Evolutionary conservation across 306 rosid genomes (phyloP).

Genomic region (Sesbania bispinosa): DNA sequence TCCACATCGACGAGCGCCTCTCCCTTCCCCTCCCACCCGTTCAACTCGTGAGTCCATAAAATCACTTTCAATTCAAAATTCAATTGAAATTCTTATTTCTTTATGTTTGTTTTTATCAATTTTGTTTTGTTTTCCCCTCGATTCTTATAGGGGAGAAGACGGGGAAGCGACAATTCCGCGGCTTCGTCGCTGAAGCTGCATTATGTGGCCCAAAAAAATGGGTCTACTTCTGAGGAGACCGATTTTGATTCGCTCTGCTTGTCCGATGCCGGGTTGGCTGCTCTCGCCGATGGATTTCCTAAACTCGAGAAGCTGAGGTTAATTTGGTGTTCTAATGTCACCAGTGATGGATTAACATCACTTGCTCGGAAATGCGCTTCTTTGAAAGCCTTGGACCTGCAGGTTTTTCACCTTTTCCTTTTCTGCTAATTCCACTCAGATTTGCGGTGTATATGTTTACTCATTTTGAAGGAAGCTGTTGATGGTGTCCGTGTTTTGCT

Average conservation of each 20-base stretch:
- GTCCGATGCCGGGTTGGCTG: slow-evolving; percentile 69
- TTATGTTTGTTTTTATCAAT: not conserved
- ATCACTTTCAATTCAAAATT: not conserved
- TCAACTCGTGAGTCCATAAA: slow-evolving; percentile 38
- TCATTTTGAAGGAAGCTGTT: not conserved
- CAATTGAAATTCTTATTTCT: not conserved
- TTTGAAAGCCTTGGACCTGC: slow-evolving; percentile 82
- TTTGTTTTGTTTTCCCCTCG: not conserved
- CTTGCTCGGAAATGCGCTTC: slow-evolving; percentile 52
- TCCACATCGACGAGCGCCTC: slow-evolving; percentile 78
- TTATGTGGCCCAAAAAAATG: slow-evolving; percentile 24
- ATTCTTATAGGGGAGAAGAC: slow-evolving; percentile 50
- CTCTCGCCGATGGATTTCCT: slow-evolving; percentile 72
- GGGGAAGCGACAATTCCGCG: slow-evolving; percentile 14
- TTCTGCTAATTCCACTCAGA: not conserved
- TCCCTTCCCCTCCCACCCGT: slow-evolving; percentile 57
- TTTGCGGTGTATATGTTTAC: not conserved
- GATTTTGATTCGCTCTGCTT: slow-evolving; percentile 50
- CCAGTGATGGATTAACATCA: slow-evolving; percentile 59
- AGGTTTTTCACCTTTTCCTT: slow-evolving; percentile 42
- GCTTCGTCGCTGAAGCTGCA: slow-evolving; percentile 37
- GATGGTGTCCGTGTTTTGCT: not conserved
- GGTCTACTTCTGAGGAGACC: slow-evolving; percentile 40
- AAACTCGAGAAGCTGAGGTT: slow-evolving; percentile 78
- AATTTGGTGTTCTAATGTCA: slow-evolving; percentile 84